phyloP scores from a whole-genome alignment of 2,329 filamentous ascomycete genomes.

The Phaeoacremonium minimum region DNA sequence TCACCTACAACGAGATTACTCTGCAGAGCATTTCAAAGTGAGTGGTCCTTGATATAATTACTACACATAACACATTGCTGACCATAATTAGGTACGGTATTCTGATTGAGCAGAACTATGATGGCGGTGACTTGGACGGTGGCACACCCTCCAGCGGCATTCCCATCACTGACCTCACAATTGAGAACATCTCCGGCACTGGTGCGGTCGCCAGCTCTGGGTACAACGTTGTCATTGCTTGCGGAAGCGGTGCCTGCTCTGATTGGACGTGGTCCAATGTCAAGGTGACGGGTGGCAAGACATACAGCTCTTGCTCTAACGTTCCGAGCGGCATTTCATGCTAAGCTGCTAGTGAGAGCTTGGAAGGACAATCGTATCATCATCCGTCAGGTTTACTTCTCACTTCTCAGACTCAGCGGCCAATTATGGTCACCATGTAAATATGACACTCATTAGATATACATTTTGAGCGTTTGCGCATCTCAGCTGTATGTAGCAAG shows the following conservation, averaged over 20 bases:
- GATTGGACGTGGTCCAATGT: slow-evolving; percentile 10
- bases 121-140: no score
- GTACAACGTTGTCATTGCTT: slow-evolving; percentile 9
- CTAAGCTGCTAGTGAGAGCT: no score
- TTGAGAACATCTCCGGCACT: slow-evolving; percentile 7
- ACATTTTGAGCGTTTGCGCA: no score
- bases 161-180: slow-evolving; percentile 7
- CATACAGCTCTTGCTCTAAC: slow-evolving; percentile 5
- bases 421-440: no score
- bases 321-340: slow-evolving; percentile 7
- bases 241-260: slow-evolving; percentile 3
- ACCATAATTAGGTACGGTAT: slow-evolving; percentile 7
- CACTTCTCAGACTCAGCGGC: no score
- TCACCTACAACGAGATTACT: slow-evolving; percentile 9
- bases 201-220: slow-evolving; percentile 7
- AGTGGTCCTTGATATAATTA: not conserved
- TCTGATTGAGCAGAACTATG: slow-evolving; percentile 11
- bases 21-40: slow-evolving; percentile 8
- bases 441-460: no score
- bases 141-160: slow-evolving; percentile 6
- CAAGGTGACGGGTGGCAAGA: slow-evolving; percentile 7
- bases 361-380: no score
- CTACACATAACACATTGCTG: not conserved
- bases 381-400: no score
- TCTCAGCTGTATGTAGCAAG: no score